A percentile compares a stretch with the other conserved stretches of the same genome.
Evolutionary conservation across 2,329 filamentous ascomycete genomes (phyloP).

Genomic region (Didymella arachidicola): DNA sequence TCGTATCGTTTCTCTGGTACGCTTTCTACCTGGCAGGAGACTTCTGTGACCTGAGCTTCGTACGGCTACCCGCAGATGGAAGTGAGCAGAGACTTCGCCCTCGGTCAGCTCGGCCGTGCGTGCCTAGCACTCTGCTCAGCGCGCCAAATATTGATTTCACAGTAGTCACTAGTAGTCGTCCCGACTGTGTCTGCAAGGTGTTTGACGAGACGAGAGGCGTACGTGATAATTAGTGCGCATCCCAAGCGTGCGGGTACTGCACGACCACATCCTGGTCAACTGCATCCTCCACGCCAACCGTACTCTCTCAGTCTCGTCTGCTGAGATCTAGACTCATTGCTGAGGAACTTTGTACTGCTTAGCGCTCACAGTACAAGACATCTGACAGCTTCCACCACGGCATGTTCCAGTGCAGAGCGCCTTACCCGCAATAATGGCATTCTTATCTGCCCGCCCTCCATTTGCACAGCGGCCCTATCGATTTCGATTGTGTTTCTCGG

Average conservation of each 20-base stretch:
- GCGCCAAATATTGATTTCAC: not conserved
- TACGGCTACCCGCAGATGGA: constrained; percentile 2
- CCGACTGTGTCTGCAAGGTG: not conserved
- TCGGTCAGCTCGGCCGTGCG: constrained; percentile 1
- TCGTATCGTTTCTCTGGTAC: constrained; percentile 3
- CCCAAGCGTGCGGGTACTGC: constrained; percentile 19
- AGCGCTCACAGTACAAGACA: constrained; percentile 18
- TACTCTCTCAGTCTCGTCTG: constrained; percentile 15
- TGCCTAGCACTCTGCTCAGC: constrained; percentile 1
- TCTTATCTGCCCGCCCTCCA: constrained; percentile 18
- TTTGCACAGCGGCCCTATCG: not conserved
- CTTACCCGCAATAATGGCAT: constrained; percentile 24
- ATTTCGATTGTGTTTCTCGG: constrained; percentile 3
- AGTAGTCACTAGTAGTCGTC: not conserved
- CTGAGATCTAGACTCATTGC: constrained; percentile 22
- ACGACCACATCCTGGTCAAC: constrained; percentile 21
- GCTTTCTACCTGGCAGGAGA: constrained; percentile 1
- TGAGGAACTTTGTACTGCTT: constrained; percentile 20
- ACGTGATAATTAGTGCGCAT: constrained; percentile 16
- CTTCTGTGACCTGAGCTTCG: constrained; percentile 14
- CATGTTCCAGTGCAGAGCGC: constrained; percentile 16
- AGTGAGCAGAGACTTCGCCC: constrained; percentile 7
- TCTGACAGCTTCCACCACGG: constrained; percentile 19
- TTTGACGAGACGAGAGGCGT: constrained; percentile 6
- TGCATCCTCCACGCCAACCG: constrained; percentile 14